Conservation (phyloP, 805 yeast species). For the Wickerhamiella siamensis region DNA sequence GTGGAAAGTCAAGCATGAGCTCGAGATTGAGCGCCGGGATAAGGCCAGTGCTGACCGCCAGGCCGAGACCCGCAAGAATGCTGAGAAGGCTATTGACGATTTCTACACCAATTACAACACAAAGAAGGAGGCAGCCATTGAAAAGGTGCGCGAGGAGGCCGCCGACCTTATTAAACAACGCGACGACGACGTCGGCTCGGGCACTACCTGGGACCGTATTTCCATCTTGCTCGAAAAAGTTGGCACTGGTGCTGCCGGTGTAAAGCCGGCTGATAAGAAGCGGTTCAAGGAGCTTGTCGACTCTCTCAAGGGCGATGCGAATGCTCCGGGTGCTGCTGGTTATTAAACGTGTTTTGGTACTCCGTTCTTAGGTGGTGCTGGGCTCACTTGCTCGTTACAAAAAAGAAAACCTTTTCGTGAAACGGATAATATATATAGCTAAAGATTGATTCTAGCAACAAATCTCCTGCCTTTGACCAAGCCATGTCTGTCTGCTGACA, state of each 20-base stretch:
- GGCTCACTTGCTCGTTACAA: too few species aligned
- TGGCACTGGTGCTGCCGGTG: constrained; percentile 31
- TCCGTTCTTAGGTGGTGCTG: too few species aligned
- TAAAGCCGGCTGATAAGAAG: constrained; percentile 45
- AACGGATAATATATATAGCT: too few species aligned
- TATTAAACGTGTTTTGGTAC: constrained; percentile 26
- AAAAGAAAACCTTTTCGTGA: too few species aligned
- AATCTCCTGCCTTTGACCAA: too few species aligned
- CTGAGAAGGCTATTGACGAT: constrained; percentile 73
- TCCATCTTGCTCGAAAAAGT: constrained; percentile 34
- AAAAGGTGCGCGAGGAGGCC: constrained; percentile 51
- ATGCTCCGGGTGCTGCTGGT: constrained; percentile 68
- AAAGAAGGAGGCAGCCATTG: constrained; percentile 59
- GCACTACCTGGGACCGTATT: constrained; percentile 48
- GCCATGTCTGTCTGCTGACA: neutral
- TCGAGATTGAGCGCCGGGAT: constrained; percentile 71
- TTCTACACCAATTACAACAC: constrained; percentile 82
- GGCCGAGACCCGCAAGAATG: constrained; percentile 54
- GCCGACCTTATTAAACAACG: constrained; percentile 57
- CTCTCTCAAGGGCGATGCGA: constrained; percentile 51
- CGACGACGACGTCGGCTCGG: constrained; percentile 35
- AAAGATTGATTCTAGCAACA: too few species aligned
- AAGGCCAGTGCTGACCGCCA: constrained; percentile 49
- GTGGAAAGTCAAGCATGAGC: constrained; percentile 71
- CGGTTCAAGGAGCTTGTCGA: constrained; percentile 52